These are phyloP conservation scores for Pythium rishiriense DNA, from an alignment of 352 stramenopile genomes.

Conservation along the genomic window DNA sequence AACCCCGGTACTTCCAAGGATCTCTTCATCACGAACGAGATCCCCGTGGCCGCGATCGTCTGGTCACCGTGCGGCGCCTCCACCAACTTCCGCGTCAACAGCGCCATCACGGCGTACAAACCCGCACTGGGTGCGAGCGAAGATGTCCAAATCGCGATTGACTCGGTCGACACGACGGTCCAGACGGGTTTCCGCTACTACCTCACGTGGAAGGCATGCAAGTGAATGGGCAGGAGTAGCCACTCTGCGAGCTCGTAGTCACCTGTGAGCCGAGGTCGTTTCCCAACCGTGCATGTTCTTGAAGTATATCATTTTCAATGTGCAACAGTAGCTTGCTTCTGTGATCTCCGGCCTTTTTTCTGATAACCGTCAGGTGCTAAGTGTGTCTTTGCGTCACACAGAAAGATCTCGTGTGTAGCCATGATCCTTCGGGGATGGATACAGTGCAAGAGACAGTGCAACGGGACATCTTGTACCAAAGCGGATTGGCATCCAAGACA, in stretches of 20 bases:
- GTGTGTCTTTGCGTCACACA: too few species aligned
- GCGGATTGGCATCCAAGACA: too few species aligned
- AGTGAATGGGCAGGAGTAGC: not conserved
- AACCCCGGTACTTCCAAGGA: conserved; percentile 31
- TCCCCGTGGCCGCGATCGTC: conserved; percentile 38
- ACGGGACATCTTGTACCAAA: too few species aligned
- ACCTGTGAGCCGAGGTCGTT: not conserved
- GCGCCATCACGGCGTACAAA: conserved; percentile 42
- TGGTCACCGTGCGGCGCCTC: conserved; percentile 50
- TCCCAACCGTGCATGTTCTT: not conserved
- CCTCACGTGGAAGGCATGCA: conserved; percentile 34
- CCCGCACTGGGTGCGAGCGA: conserved; percentile 20
- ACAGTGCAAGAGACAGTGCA: too few species aligned
- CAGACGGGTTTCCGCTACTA: conserved; percentile 47
- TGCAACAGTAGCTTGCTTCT: too few species aligned
- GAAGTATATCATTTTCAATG: too few species aligned
- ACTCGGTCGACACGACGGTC: conserved; percentile 52
- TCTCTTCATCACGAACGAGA: conserved; percentile 44
- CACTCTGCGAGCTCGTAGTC: not conserved
- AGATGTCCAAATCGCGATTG: conserved; percentile 47
- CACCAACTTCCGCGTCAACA: conserved; percentile 54
- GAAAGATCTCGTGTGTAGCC: too few species aligned
- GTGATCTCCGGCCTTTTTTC: too few species aligned
- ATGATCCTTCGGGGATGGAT: too few species aligned
- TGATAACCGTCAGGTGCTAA: too few species aligned